Evolutionary conservation across 1,284 basidiomycete species (phyloP).

Genomic region (Inonotus hispidus): DNA sequence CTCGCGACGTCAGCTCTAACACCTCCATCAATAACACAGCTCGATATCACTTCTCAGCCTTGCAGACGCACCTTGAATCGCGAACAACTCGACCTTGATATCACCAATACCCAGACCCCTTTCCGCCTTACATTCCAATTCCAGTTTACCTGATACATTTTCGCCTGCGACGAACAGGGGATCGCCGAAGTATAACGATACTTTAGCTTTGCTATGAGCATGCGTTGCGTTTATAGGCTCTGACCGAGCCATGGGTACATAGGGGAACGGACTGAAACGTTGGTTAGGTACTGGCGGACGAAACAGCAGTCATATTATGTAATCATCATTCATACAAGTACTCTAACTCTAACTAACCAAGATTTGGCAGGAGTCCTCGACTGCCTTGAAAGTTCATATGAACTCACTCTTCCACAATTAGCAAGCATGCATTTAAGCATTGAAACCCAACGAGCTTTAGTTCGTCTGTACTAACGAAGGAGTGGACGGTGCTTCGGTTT

Average conservation of each 20-base stretch:
- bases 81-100: constrained; percentile 71
- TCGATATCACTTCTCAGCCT: constrained; percentile 17
- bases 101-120: constrained; percentile 62
- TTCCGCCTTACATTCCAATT: constrained; percentile 70
- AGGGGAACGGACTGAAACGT: not conserved
- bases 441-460: too few species aligned
- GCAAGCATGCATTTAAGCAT: too few species aligned
- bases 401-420: too few species aligned
- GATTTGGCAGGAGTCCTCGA: too few species aligned
- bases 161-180: constrained; percentile 57
- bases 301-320: too few species aligned
- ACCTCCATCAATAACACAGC: constrained; percentile 6
- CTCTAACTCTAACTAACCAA: too few species aligned
- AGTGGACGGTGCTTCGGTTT: too few species aligned
- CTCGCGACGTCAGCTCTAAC: constrained; percentile 64
- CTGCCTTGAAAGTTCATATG: too few species aligned
- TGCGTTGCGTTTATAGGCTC: constrained; percentile 77
- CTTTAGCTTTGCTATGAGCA: constrained; percentile 68
- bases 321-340: too few species aligned
- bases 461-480: too few species aligned
- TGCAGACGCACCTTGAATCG: constrained; percentile 51
- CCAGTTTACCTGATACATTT: constrained; percentile 64
- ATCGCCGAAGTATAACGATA: constrained; percentile 53
- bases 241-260: constrained; percentile 27
- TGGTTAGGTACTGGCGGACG: too few species aligned